Conservation (phyloP, 192 early-diverging fungal species). For the Coemansia reversa region DNA sequence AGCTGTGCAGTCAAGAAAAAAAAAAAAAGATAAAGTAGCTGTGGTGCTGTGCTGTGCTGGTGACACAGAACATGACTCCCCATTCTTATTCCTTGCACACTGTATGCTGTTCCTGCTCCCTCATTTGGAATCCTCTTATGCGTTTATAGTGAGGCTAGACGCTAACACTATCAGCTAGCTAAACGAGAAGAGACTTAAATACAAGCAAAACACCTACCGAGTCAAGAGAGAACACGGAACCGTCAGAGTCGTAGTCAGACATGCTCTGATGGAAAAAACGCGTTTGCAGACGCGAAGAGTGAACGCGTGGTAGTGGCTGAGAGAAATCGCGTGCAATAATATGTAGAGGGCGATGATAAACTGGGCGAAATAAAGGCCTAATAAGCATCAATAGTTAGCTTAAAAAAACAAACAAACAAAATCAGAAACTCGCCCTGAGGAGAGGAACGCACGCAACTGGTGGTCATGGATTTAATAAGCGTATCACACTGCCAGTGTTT, state of each 20-base stretch:
- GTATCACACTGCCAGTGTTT: no score
- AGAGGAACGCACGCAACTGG: not conserved
- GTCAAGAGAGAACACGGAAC: slow-evolving; percentile 22
- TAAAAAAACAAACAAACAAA: slow-evolving; percentile 4
- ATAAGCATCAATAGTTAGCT: slow-evolving; percentile 1
- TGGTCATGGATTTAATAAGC: not conserved
- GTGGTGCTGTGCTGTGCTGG: not conserved
- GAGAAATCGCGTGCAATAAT: not conserved
- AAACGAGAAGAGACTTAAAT: not conserved
- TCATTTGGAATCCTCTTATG: not conserved
- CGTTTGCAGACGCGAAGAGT: not conserved
- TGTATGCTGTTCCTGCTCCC: not conserved
- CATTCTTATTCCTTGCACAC: not conserved
- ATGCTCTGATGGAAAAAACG: slow-evolving; percentile 10
- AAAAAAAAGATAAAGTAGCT: no score
- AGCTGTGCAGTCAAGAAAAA: not conserved
- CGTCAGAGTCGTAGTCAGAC: slow-evolving; percentile 53
- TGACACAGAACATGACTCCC: not conserved
- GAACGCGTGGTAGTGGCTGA: not conserved
- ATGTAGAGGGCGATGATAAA: not conserved
- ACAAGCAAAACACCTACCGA: slow-evolving; percentile 18
- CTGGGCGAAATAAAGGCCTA: slow-evolving; percentile 8
- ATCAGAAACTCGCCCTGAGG: not conserved
- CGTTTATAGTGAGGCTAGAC: not conserved
- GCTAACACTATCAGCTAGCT: not conserved